Evolutionary conservation across 1,284 basidiomycete genomes (phyloP).

Genomic region (Meira miltonrushii): DNA sequence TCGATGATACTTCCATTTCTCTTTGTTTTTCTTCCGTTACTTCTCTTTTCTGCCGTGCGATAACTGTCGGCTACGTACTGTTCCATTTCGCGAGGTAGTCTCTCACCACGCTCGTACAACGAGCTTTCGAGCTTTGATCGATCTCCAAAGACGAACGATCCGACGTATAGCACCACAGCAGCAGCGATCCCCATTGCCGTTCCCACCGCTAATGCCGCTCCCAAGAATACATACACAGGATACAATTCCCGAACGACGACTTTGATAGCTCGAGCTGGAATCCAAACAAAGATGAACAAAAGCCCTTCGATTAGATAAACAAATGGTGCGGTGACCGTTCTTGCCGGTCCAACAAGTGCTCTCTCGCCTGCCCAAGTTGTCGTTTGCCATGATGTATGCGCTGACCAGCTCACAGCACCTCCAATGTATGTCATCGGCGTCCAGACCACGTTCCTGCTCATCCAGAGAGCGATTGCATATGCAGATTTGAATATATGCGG

Average conservation of each 20-base stretch:
- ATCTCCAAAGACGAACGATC: slow-evolving; percentile 6
- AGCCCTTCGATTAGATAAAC: slow-evolving; percentile 4
- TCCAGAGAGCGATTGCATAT: not conserved
- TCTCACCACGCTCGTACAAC: not conserved
- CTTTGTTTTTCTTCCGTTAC: not conserved
- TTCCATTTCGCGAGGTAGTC: too few relatives aligned
- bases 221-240: slow-evolving; percentile 5
- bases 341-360: slow-evolving; percentile 4
- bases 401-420: slow-evolving; percentile 5
- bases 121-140: not conserved
- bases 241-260: slow-evolving; percentile 1
- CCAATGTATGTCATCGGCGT: slow-evolving; percentile 1
- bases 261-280: slow-evolving; percentile 7
- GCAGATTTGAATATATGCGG: not conserved
- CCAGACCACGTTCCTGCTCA: not conserved
- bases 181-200: slow-evolving; percentile 9
- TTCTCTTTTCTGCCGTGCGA: not conserved
- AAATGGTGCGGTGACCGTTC: not conserved
- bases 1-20: slow-evolving; percentile 4
- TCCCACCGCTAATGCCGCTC: slow-evolving; percentile 5
- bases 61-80: too few relatives aligned
- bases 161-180: slow-evolving; percentile 5
- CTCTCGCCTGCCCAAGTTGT: slow-evolving; percentile 8
- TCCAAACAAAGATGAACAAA: slow-evolving; percentile 9
- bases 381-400: slow-evolving; percentile 11